These are phyloP conservation scores for Maudiozyma pseudohumilis DNA, from an alignment of 805 yeast genomes.

Conservation along the genomic window DNA sequence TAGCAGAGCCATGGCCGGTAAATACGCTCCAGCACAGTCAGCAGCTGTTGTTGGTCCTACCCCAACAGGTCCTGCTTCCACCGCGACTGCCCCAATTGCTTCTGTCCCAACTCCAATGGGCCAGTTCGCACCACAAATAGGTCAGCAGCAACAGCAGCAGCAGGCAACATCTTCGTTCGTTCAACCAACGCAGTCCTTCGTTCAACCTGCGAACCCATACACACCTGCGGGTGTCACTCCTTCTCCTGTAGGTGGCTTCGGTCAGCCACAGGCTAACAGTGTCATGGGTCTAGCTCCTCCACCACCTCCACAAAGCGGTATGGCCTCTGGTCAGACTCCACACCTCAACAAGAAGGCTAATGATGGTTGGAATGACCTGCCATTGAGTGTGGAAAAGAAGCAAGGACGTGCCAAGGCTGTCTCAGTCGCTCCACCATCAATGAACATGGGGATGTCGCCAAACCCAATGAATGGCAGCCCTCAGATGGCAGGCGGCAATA, in stretches of 20 bases:
- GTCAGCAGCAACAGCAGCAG: too few relatives aligned
- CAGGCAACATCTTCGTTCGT: slow-evolving; percentile 10
- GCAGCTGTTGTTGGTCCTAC: background rate
- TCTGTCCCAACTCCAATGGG: background rate
- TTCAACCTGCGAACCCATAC: slow-evolving; percentile 23
- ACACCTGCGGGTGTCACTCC: slow-evolving; percentile 9
- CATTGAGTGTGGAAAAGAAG: slow-evolving; percentile 23
- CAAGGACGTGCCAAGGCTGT: slow-evolving; percentile 29
- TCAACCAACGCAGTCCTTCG: slow-evolving; percentile 9
- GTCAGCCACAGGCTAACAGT: slow-evolving; percentile 15
- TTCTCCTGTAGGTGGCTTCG: slow-evolving; percentile 3
- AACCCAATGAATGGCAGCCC: background rate
- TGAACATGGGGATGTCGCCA: slow-evolving; percentile 9
- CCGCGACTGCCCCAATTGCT: background rate
- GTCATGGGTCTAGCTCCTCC: slow-evolving; percentile 18
- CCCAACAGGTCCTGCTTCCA: background rate
- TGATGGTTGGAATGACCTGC: slow-evolving; percentile 32
- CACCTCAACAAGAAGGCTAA: slow-evolving; percentile 29
- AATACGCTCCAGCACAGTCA: background rate
- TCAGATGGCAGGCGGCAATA: slow-evolving; percentile 5
- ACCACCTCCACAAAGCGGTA: slow-evolving; percentile 24
- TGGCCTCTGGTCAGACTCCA: slow-evolving; percentile 29
- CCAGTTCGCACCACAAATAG: background rate
- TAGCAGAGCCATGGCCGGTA: background rate
- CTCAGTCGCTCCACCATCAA: slow-evolving; percentile 28